phyloP scores from a whole-genome alignment of 306 rosid species.

The Rosa rugosa region DNA sequence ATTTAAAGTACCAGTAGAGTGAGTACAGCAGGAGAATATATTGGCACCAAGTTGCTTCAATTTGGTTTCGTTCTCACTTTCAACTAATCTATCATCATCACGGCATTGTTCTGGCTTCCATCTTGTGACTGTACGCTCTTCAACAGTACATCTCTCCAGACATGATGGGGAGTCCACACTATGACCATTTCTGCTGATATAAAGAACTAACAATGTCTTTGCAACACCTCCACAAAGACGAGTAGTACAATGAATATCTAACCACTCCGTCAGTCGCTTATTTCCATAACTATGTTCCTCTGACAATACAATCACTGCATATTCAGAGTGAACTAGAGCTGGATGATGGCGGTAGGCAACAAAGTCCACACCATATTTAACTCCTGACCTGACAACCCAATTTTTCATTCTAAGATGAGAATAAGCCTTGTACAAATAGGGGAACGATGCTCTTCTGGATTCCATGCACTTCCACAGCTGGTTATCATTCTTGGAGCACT shows the following conservation, averaged over 20 bases:
- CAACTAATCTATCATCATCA: background rate
- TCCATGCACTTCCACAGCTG: background rate
- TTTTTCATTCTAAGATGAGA: background rate
- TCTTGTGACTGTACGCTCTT: background rate
- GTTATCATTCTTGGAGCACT: background rate
- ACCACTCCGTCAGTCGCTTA: background rate
- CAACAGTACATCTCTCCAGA: background rate
- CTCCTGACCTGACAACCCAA: background rate
- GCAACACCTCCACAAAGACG: background rate
- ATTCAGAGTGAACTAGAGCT: background rate
- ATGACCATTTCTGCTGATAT: background rate
- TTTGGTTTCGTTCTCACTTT: background rate
- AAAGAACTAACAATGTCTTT: background rate
- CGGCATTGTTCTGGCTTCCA: background rate
- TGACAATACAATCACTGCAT: background rate
- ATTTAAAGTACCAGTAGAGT: background rate
- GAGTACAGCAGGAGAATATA: background rate
- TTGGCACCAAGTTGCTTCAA: background rate
- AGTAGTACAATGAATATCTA: background rate
- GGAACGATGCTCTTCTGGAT: background rate
- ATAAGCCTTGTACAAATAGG: background rate
- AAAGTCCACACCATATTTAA: background rate
- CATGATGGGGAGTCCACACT: background rate
- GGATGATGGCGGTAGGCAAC: background rate
- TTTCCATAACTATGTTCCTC: background rate